Conservation (phyloP, 192 early-diverging fungal genomes). For the Coemansia umbellata region DNA sequence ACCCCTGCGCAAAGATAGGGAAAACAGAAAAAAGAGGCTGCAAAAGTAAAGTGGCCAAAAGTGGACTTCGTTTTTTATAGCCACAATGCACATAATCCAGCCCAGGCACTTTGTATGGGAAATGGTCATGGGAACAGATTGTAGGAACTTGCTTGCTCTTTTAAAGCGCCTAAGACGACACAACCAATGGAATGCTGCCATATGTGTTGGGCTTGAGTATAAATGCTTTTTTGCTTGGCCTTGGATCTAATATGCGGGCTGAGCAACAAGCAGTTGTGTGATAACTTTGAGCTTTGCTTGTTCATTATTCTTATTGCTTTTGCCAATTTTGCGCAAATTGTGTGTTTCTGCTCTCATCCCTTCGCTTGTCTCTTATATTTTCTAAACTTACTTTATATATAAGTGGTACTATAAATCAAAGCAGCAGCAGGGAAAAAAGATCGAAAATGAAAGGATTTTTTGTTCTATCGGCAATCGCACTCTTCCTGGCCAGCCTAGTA, state of each 20-base stretch:
- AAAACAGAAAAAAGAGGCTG: constrained; percentile 6
- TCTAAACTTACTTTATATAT: not conserved
- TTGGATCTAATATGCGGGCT: no score
- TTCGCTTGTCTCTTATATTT: constrained; percentile 1
- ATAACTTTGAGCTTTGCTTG: not conserved
- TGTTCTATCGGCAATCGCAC: constrained; percentile 10
- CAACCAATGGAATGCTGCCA: constrained; percentile 18
- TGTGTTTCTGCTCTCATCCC: not conserved
- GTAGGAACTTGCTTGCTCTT: no score
- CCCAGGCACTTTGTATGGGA: no score
- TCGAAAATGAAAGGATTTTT: constrained; percentile 17
- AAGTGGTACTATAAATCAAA: no score
- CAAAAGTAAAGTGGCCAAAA: no score
- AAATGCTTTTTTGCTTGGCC: not conserved
- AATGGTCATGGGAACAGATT: no score
- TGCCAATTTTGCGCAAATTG: not conserved
- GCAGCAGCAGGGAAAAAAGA: not conserved
- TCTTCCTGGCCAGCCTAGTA: constrained; percentile 2
- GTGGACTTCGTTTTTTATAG: no score
- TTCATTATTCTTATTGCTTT: not conserved
- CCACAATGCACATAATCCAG: no score
- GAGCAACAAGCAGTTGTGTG: no score
- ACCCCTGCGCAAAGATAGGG: constrained; percentile 46
- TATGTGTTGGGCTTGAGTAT: not conserved
- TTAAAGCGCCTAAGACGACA: no score